Conservation (phyloP, 495 filamentous ascomycete genomes). For the Thermothielavioides terrestris region DNA sequence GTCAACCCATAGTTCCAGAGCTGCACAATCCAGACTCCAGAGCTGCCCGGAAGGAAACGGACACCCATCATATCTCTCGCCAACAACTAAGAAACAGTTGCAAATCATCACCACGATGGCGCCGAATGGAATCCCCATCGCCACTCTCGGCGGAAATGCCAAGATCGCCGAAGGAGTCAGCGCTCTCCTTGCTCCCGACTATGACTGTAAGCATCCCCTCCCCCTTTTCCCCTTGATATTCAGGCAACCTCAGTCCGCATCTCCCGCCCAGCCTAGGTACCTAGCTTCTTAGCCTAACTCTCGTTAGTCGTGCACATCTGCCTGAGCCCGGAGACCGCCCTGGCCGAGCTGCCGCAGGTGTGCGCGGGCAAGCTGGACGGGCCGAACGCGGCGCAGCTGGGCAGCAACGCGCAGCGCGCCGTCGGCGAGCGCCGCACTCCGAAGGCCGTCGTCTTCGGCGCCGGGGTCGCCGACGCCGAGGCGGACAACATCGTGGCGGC, state of each 20-base stretch:
- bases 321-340: constrained; percentile 10
- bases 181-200: constrained; percentile 21
- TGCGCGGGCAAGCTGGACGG: constrained; percentile 11
- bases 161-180: constrained; percentile 15
- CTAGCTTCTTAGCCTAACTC: not conserved
- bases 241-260: no score
- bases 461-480: constrained; percentile 17
- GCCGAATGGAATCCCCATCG: constrained; percentile 14
- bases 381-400: constrained; percentile 9
- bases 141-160: constrained; percentile 21
- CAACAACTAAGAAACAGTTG: not conserved
- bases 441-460: constrained; percentile 23
- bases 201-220: constrained; percentile 16
- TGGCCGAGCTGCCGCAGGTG: constrained; percentile 19
- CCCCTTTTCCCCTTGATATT: not conserved
- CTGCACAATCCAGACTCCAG: no score
- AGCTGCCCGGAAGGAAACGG: not conserved
- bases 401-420: constrained; percentile 16
- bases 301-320: constrained; percentile 22
- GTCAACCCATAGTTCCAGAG: no score
- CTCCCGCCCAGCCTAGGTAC: no score
- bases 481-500: constrained; percentile 3
- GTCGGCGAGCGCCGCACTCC: constrained; percentile 15
- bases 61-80: not conserved
- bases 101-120: constrained; percentile 2